Conservation (phyloP, 2,329 filamentous ascomycete species). For the Talaromyces marneffei region DNA sequence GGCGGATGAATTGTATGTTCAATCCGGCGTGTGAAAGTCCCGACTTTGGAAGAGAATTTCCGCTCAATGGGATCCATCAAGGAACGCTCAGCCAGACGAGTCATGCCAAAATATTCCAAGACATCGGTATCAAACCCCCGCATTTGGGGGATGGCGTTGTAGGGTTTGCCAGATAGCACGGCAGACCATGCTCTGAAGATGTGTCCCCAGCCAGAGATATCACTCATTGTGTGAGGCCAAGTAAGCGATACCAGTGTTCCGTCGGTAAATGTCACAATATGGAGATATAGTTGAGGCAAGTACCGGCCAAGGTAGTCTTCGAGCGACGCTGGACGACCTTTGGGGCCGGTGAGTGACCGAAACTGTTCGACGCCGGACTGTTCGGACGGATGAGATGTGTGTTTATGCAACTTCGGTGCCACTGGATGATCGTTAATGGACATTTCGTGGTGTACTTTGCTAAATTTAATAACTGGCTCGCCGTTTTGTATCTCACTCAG, state of each 20-base stretch:
- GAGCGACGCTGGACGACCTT: not conserved
- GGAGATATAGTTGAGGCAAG: not conserved
- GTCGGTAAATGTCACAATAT: conserved; percentile 2
- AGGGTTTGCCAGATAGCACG: not conserved
- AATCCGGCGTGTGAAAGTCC: not conserved
- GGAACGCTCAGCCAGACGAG: not conserved
- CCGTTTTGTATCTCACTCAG: not conserved
- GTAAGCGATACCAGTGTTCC: not conserved
- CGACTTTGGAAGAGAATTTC: not conserved
- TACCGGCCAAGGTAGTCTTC: not conserved
- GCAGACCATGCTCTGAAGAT: not conserved
- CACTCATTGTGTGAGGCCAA: not conserved
- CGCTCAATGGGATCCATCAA: not conserved
- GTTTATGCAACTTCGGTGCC: not conserved
- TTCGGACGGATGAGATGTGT: not conserved
- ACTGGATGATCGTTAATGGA: not conserved
- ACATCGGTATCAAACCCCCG: not conserved
- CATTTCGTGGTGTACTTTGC: not conserved
- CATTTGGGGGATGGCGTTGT: not conserved
- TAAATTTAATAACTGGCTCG: not conserved
- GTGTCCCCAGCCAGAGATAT: not conserved
- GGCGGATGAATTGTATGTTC: not conserved
- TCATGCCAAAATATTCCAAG: not conserved
- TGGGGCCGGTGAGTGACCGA: not conserved
- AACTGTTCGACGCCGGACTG: not conserved